phyloP scores from a whole-genome alignment of 371 early-diverging fungal species.

The Rhizomucor pusillus region DNA sequence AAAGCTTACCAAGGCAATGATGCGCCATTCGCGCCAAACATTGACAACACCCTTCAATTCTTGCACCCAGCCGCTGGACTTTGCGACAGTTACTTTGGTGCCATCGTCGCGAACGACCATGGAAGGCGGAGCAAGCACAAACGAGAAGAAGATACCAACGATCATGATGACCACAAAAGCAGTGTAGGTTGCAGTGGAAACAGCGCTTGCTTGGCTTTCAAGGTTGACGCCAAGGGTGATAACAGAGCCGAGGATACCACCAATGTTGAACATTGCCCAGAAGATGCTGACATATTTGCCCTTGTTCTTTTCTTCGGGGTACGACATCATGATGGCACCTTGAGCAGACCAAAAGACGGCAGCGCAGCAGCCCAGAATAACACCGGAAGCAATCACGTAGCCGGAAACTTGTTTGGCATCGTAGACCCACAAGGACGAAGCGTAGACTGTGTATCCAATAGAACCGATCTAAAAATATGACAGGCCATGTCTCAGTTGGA shows the following conservation, averaged over 20 bases:
- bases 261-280: slow-evolving; percentile 79
- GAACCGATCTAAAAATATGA: slow-evolving; percentile 31
- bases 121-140: slow-evolving; percentile 56
- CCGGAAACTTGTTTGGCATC: slow-evolving; percentile 34
- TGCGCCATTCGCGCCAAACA: slow-evolving; percentile 65
- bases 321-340: slow-evolving; percentile 70
- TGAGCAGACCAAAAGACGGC: slow-evolving; percentile 67
- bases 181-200: slow-evolving; percentile 60
- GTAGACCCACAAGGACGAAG: slow-evolving; percentile 54
- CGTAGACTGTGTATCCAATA: slow-evolving; percentile 58
- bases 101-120: slow-evolving; percentile 67
- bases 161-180: slow-evolving; percentile 68
- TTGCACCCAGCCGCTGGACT: slow-evolving; percentile 44
- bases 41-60: slow-evolving; percentile 60
- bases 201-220: slow-evolving; percentile 25
- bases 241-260: slow-evolving; percentile 74
- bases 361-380: slow-evolving; percentile 62
- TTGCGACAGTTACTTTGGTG: slow-evolving; percentile 47
- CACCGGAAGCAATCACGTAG: slow-evolving; percentile 60
- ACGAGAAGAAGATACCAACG: slow-evolving; percentile 52
- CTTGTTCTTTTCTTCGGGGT: slow-evolving; percentile 67
- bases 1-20: slow-evolving; percentile 37
- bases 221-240: slow-evolving; percentile 67
- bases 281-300: slow-evolving; percentile 76
- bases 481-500: not conserved